Evolutionary conservation across 495 filamentous ascomycete species (phyloP).

Genomic region (Penicillium argentinense): DNA sequence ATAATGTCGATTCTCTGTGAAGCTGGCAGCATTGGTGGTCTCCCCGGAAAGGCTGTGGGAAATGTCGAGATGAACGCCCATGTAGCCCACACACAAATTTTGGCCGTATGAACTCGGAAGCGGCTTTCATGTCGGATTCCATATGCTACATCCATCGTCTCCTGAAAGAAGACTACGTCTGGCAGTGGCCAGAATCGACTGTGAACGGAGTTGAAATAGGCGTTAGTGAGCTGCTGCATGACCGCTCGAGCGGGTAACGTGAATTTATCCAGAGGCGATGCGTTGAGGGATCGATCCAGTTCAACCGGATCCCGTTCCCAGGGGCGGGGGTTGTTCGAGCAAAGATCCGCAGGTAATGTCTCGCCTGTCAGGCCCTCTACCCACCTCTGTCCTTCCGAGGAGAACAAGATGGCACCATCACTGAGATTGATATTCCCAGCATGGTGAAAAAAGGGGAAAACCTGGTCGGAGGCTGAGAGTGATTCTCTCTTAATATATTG

Average conservation of each 20-base stretch:
- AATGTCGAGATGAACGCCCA: slow-evolving; percentile 6
- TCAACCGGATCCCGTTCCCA: slow-evolving; percentile 4
- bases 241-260: neutral
- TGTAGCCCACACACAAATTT: slow-evolving; percentile 7
- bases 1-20: neutral
- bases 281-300: neutral
- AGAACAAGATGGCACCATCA: neutral
- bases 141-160: neutral
- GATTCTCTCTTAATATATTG: too few relatives aligned
- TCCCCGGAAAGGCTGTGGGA: neutral
- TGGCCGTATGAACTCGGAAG: neutral
- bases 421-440: slow-evolving; percentile 1
- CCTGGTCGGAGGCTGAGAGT: neutral
- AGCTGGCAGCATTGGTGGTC: neutral
- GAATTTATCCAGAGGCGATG: neutral
- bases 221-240: neutral
- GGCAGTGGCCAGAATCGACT: neutral
- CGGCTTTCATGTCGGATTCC: neutral
- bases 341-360: neutral
- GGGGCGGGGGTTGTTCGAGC: neutral
- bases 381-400: neutral
- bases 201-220: neutral
- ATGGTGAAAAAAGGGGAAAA: neutral
- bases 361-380: neutral
- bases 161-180: neutral